A percentile compares a stretch with the other conserved stretches of the same genome.
These are phyloP conservation scores for Corylus heterophylla DNA, from an alignment of 306 rosid species.

Conservation along the genomic window DNA sequence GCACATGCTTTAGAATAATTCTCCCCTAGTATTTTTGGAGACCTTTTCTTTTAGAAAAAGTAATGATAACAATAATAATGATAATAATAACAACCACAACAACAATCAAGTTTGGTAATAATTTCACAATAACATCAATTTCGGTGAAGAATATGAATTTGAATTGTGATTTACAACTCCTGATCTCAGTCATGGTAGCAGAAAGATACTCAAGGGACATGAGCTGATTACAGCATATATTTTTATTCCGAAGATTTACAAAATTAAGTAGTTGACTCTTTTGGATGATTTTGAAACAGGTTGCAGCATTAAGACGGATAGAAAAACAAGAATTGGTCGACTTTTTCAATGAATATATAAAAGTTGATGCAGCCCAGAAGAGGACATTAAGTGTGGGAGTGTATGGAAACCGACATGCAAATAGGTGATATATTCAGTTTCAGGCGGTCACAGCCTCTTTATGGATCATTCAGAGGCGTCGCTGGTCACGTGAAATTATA, in stretches of 20 bases:
- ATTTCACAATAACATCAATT: neutral
- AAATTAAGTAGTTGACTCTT: slow-evolving; percentile 10
- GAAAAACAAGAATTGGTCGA: slow-evolving; percentile 64
- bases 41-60: neutral
- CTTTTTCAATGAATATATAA: slow-evolving; percentile 75
- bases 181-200: neutral
- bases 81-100: neutral
- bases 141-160: neutral
- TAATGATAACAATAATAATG: neutral
- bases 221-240: neutral
- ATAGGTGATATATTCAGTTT: slow-evolving; percentile 73
- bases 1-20: neutral
- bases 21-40: neutral
- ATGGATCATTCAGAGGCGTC: slow-evolving; percentile 84
- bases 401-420: slow-evolving; percentile 72
- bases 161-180: neutral
- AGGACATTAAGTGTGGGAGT: slow-evolving; percentile 72
- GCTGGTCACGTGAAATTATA: slow-evolving; percentile 71
- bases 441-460: slow-evolving; percentile 78
- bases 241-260: neutral
- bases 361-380: slow-evolving; percentile 70
- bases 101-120: no score
- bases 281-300: slow-evolving; percentile 50
- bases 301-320: slow-evolving; percentile 71
- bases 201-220: neutral